Evolutionary conservation across 495 filamentous ascomycete species (phyloP).

Genomic region (Aspergillus sparsus): DNA sequence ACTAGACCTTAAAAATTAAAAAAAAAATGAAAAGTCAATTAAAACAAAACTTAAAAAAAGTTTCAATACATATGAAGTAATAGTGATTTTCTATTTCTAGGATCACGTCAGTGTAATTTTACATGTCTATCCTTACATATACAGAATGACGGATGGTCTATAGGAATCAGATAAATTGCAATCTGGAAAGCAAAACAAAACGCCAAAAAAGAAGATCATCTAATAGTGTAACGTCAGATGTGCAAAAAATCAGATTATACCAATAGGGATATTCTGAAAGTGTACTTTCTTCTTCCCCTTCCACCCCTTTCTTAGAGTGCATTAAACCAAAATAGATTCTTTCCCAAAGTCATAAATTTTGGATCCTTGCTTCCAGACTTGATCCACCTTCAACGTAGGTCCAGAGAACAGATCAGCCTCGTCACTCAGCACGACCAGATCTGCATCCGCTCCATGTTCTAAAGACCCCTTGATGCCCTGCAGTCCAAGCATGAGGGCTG

Average conservation of each 20-base stretch:
- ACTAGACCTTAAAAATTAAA: not conserved
- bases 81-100: not conserved
- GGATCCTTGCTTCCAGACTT: slow-evolving; percentile 79
- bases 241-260: not conserved
- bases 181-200: not conserved
- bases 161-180: not conserved
- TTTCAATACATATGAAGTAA: not conserved
- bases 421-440: slow-evolving; percentile 71
- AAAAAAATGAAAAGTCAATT: not conserved
- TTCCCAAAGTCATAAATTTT: slow-evolving; percentile 47
- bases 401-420: slow-evolving; percentile 44
- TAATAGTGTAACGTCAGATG: not conserved
- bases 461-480: slow-evolving; percentile 66
- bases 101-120: not conserved
- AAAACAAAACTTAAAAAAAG: not conserved
- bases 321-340: slow-evolving; percentile 18
- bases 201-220: not conserved
- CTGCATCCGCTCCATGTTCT: slow-evolving; percentile 72
- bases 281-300: not conserved
- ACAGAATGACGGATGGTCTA: too few relatives aligned
- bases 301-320: not conserved
- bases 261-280: not conserved
- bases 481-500: slow-evolving; percentile 71
- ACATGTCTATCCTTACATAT: too few relatives aligned
- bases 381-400: slow-evolving; percentile 59